Base-by-base conservation (phyloP, 2,329 filamentous ascomycete species). In the Botrytis galanthina region DNA sequence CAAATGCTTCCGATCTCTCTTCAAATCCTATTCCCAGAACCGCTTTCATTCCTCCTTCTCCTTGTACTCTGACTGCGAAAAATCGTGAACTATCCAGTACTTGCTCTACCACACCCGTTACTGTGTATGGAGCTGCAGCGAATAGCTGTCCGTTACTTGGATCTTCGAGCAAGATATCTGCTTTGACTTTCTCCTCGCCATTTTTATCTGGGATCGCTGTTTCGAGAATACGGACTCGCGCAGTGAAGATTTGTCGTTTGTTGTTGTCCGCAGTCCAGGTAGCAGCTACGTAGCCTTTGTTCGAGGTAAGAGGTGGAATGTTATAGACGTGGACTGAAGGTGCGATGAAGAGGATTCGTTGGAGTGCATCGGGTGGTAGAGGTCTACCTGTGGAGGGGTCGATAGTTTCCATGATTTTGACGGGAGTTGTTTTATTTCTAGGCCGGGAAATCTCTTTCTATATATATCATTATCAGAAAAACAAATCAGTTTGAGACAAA, bases 21-120 rank as follows among this genome's bases (percentile, higher is more conserved):
- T 97, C 93, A 80, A 97, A 97, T 16, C 94, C 94, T 77, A 97
- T 89, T 16, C 94, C 94, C 74, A 97, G 83, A 63, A 92, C 88
- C 18, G 94, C 94, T 81, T 94, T 95, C 78, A 91, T 87, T 2
- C 92, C 91, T 59, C 88, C 87, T 51, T 90, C 91, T 75, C 94
- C 93, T 74, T 93, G 89, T 1, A 97, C 93, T 22, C 92, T 87
- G 51, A 97, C 81, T 9, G 94, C 94, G 80, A 97, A 97, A 86
- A 97, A 97, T 48, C 94, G 89, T 75, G 89, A 91, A 80, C 90
- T 93, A 81, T 97, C 94, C 35, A 92, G 84, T 32, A 93, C 92
- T 77, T 93, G 88, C 83, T 96, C 93, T 64, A 97, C 92, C 10
- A 87, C 88, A 29, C 85, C 85, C 3, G 86, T 81, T 37, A 86